A percentile compares a stretch with the other conserved stretches of the same genome.
phyloP scores from a whole-genome alignment of 441 rosid species.

The Adansonia gregorii region DNA sequence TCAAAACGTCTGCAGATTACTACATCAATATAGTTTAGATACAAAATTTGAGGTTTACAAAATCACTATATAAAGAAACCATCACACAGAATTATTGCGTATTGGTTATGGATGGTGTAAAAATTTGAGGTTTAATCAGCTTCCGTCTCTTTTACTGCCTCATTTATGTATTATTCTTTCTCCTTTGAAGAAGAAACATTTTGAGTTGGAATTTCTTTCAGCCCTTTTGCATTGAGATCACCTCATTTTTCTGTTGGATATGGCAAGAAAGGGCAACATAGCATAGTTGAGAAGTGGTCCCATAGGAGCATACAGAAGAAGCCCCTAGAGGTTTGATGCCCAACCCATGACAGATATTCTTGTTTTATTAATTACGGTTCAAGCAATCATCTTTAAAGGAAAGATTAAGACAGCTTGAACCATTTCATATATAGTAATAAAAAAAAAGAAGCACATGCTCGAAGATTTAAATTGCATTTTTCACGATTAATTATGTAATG shows the following conservation, averaged over 20 bases:
- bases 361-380: slow-evolving; percentile 33
- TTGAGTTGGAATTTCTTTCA: slow-evolving; percentile 41
- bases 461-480: slow-evolving; percentile 43
- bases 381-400: slow-evolving; percentile 31
- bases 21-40: slow-evolving; percentile 33
- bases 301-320: slow-evolving; percentile 37
- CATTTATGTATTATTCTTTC: slow-evolving; percentile 30
- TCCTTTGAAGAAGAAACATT: slow-evolving; percentile 36
- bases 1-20: slow-evolving; percentile 35
- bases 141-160: slow-evolving; percentile 46
- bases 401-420: slow-evolving; percentile 30
- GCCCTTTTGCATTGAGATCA: slow-evolving; percentile 18
- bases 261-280: slow-evolving; percentile 30
- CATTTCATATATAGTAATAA: slow-evolving; percentile 22
- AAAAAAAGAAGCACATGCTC: slow-evolving; percentile 39
- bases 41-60: slow-evolving; percentile 30
- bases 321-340: slow-evolving; percentile 49
- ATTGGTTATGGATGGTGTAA: slow-evolving; percentile 34
- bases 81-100: slow-evolving; percentile 15
- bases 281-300: slow-evolving; percentile 96
- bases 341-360: slow-evolving; percentile 43
- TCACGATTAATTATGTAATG: slow-evolving; percentile 52
- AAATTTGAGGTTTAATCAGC: slow-evolving; percentile 37
- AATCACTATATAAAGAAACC: slow-evolving; percentile 24
- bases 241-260: not conserved